Base-by-base conservation (phyloP, 2,329 filamentous ascomycete species). In the Didymella keratinophila region DNA sequence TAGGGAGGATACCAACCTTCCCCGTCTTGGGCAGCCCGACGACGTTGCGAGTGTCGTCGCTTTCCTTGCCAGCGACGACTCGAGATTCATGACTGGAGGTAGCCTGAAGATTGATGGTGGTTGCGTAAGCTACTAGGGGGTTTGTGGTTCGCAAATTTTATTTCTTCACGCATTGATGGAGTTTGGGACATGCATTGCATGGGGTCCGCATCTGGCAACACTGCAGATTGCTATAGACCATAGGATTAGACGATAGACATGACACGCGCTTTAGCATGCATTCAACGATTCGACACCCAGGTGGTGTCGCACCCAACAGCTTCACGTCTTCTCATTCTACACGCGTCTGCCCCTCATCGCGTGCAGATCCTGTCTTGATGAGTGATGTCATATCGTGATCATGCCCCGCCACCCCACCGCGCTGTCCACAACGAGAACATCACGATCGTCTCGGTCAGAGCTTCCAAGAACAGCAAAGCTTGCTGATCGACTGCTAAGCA, bases 11-110 rank as follows among this genome's bases (percentile, higher is more conserved):
- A 74, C 75, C n/a, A 70, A 75, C 2, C 59, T 79, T 30, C 76
- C 75, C 7, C 66, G 76, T 7, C 76, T 76, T 43, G 75, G 76
- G 7, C 64, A 70, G 51, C 73, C 73, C 3, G 74, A 75, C 46
- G 77, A 79, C 61, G 69, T 79, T n/a, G 70, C 76, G 4, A 75
- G 72, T 9, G 70, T 78, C 5, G 74, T 78, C 12, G 71, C 72
- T 0, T 79, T 78, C 57, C 61, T 79, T 57, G 76, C 71, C 11
- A 78, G 76, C 55, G 70, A 76, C 25, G 76, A 79, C 59, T 74
- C 75, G 16, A 72, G 71, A 54, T 78, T 78, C 43, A 72, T 79
- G 65, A 78, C 76, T 5, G 76, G 76, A 23, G 71, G 71, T 3
- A 64, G 68, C 45, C 56, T 75, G 63, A 75, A 75, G 63, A 68